Base-by-base conservation (phyloP, 306 rosid genomes). In the Dicorynia guianensis region DNA sequence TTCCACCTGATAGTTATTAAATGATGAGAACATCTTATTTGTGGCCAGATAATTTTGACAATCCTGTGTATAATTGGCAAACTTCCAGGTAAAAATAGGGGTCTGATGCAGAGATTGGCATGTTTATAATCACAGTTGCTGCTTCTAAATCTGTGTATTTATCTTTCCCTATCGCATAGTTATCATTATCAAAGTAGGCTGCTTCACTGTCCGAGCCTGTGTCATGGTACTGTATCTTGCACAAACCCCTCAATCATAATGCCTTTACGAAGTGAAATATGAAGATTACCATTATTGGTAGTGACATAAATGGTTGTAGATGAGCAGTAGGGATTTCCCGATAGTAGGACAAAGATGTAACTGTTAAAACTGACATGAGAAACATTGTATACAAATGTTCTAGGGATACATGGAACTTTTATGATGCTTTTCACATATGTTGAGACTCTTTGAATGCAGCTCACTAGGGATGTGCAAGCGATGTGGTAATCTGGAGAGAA, bases 401-500 rank as follows among this genome's bases (percentile, higher is more conserved):
- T 30, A 56, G 40, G 7, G 12, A 56, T n/a, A 5, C 13, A 6
- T 57, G 52, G 54, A 3, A 25, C 10, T 9, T 33, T 2, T 63
- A 13, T 12, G 35, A 11, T 44, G 2, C 18, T 50, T 30, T 40
- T 85, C 62, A 74, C 57, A 30, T 14, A 10, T 15, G 12, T 11
- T 33, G 36, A 60, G 65, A 76, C 35, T 38, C 19, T 15, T 76
- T 63, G 20, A 64, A 13, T 83, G 79, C 87, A 93, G 98, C 67
- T 76, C 97, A 20, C 75, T 93, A 49, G 98, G 90, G 10, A 73
- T 93, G 91, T 93, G 97, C 90, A 93, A 84, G 85, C 74, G 85
- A 77, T 93, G 98, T 49, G 98, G 97, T 55, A 87, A 93, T 72
- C 53, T 93, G 73, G 83, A 80, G 87, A 83, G 85, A 85, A 82